Base-by-base conservation (phyloP, 202 grass and related monocot genomes). In the Miscanthus sacchariflorus region DNA sequence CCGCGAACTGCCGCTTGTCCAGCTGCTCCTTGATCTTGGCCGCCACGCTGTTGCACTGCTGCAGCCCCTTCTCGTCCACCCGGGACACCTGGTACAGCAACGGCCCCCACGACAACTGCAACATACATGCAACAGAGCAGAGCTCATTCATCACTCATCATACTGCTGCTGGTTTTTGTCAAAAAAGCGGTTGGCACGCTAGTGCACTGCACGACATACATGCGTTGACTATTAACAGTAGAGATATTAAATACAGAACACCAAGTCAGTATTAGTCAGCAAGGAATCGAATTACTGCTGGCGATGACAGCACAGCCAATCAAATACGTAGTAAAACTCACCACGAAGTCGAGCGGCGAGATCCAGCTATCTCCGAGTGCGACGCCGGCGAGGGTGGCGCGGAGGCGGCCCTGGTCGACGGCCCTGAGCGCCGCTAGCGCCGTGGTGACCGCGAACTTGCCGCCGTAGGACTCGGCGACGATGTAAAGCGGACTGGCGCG, bases 401-500 rank as follows among this genome's bases (percentile, higher is more conserved):
- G 44, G 80, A 98, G 89, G 15, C 36, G 38, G 5, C 92, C 88
- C 9, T 83, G 75, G 8, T 38, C 23, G 61, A 96, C 82, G 86
- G 96, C 94, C 42, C 78, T 68, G 81, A 93, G 72, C 54, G 93
- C 83, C 38, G 83, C 77, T 9, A 98, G 73, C n/a, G 87, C 96
- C 58, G 86, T 89, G 18, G 94, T 95, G 39, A 92, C 96, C 15
- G 96, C 96, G 87, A 95, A 96, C 96, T 99, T 99, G 33, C 96
- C 94, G 80, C 96, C 96, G 81, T 99, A 99, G 21, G 96, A 99
- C 76, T 99, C 96, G 11, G 96, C 94, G 6, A 96, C 92, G 90
- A 99, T 92, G 80, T 90, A 96, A 9, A 99, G 88, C 38, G 96
- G 91, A 58, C 94, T 94, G 19, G 30, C 90, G 8, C 78, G 89